Base-by-base conservation (phyloP, 805 yeast species). In the Yarrowia yakushimensis region DNA sequence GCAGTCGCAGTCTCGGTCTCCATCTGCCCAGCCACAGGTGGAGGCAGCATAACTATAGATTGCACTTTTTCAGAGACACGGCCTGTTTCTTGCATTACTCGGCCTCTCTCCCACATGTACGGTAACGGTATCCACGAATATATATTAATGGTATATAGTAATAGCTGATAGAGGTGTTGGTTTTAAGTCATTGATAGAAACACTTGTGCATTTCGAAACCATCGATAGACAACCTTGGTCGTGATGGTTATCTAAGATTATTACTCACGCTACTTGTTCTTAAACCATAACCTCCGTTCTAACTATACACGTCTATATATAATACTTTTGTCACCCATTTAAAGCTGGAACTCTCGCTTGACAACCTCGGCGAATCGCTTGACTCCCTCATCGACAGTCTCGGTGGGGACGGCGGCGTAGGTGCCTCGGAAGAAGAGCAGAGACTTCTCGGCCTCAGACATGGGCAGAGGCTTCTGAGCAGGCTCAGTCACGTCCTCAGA, bases 381-480 rank as follows among this genome's bases (percentile, higher is more conserved):
- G 50, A 77, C 66, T 9, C 77, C 80, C 34, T 64, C 65, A 12
- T 48, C 69, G 57, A 77, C 68, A 50, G 68, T 62, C 42, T 73
- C 75, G 25, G 66, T 67, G n/a, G 75, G 69, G 10, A 75, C 79
- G 7, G 78, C 71, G 10, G 79, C 79, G 66, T 73, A 77, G 9
- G 80, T 77, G 20, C 80, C 80, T 41, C 80, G 72, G 74, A 77
- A 77, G 66, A 66, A 77, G 60, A 74, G 66, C 43, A 71, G 74
- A 50, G 68, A 65, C 64, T 71, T 67, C 17, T 68, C 74, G 34
- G 60, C 68, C 20, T 67, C 70, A 13, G 65, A 48, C 45, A 60
- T 52, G 30, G 69, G 73, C 17, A 70, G 69, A 60, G 74, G 78
- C 41, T 72, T 70, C 66, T 71, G 73, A 17, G 75, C 73, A 25